A percentile compares a stretch with the other conserved stretches of the same genome.
These are phyloP conservation scores for Sarocladium oryzae DNA, from an alignment of 2,329 filamentous ascomycete species.

Conservation along the genomic window DNA sequence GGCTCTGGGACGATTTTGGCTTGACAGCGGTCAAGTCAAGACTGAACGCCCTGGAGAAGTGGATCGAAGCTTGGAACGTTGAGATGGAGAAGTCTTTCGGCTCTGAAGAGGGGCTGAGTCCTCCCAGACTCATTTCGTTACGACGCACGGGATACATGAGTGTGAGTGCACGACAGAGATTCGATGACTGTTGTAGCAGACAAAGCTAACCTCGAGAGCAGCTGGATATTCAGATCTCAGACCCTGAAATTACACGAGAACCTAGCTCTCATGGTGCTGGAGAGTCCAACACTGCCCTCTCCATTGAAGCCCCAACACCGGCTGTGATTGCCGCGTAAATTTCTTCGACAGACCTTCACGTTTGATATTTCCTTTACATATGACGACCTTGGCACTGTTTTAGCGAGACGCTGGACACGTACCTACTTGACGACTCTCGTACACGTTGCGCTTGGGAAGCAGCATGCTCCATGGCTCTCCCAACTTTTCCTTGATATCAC, in stretches of 20 bases:
- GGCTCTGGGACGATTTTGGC: conserved; percentile 90
- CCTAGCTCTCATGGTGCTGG: conserved; percentile 36
- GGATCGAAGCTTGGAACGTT: conserved; percentile 82
- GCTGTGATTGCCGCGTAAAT: not conserved
- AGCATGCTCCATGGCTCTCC: not conserved
- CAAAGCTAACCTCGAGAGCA: conserved; percentile 22
- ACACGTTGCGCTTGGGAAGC: not conserved
- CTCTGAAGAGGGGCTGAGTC: conserved; percentile 42
- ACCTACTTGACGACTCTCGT: not conserved
- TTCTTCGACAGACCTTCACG: not conserved
- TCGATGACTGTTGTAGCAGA: not conserved
- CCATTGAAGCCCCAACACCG: conserved; percentile 23
- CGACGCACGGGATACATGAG: conserved; percentile 84
- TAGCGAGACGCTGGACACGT: not conserved
- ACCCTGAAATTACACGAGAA: conserved; percentile 61
- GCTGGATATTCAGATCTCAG: conserved; percentile 76
- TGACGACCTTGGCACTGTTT: not conserved
- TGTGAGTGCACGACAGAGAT: conserved; percentile 39
- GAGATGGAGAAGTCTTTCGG: conserved; percentile 54
- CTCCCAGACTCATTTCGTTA: conserved; percentile 70
- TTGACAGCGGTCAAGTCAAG: conserved; percentile 68
- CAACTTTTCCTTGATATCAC: not conserved
- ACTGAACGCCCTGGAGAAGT: conserved; percentile 64
- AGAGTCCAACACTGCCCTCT: conserved; percentile 27
- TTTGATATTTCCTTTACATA: not conserved